phyloP scores from a whole-genome alignment of 495 filamentous ascomycete genomes.

The Xylaria nigripes region DNA sequence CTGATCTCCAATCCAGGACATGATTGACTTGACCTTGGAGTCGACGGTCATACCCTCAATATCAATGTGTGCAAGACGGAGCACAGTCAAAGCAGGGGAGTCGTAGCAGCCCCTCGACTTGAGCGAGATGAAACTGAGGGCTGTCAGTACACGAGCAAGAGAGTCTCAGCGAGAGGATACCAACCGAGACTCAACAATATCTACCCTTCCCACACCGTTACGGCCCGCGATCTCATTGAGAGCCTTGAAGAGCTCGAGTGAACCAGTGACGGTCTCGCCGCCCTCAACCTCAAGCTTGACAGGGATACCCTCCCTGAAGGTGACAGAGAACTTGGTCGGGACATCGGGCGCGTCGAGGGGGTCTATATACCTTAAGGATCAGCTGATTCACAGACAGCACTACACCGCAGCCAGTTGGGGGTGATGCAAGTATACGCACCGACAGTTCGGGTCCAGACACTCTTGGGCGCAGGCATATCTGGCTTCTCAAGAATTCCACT shows the following conservation, averaged over 20 bases:
- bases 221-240: constrained; percentile 59
- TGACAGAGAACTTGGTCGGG: constrained; percentile 62
- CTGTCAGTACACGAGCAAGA: too few species aligned
- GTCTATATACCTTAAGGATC: constrained; percentile 26
- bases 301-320: constrained; percentile 68
- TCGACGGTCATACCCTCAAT: too few species aligned
- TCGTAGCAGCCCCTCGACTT: constrained; percentile 74
- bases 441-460: constrained; percentile 69
- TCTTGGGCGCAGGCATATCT: constrained; percentile 46
- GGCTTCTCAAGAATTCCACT: constrained; percentile 59
- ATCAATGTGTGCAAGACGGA: constrained; percentile 62
- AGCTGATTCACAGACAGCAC: not conserved
- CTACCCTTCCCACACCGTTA: constrained; percentile 66
- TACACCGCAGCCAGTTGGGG: not conserved
- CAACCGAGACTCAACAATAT: constrained; percentile 81
- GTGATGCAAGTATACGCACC: not conserved
- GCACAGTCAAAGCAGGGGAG: constrained; percentile 52
- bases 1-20: constrained; percentile 46
- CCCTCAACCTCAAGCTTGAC: constrained; percentile 50
- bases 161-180: too few species aligned
- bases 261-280: constrained; percentile 54
- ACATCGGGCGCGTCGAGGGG: constrained; percentile 58
- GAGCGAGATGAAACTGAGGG: too few species aligned
- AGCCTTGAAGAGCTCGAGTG: constrained; percentile 61
- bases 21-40: constrained; percentile 66